Percentiles rank a stretch among this genome's conserved stretches.
Evolutionary conservation across 441 rosid genomes (phyloP).

Genomic region (Bocquillonia castaneifolia): DNA sequence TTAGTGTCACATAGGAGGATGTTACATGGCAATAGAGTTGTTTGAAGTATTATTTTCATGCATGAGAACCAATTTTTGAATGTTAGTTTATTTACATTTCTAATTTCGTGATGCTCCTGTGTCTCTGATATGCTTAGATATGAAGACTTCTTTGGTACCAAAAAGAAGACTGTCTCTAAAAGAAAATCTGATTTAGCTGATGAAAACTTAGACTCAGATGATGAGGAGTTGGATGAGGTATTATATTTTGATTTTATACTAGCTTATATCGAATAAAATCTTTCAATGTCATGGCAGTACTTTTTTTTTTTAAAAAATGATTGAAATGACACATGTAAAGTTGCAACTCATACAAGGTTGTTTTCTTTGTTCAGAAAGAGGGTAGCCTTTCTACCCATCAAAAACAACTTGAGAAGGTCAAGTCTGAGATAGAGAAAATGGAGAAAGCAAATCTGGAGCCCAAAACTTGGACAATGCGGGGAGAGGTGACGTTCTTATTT

Average conservation of each 20-base stretch:
- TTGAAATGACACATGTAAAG: conserved; percentile 3
- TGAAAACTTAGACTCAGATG: conserved; percentile 38
- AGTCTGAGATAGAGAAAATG: conserved; percentile 67
- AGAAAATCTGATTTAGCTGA: conserved; percentile 27
- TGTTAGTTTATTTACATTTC: background rate
- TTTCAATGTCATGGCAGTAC: background rate
- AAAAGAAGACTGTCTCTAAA: conserved; percentile 36
- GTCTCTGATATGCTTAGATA: conserved; percentile 44
- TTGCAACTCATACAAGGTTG: conserved; percentile 3
- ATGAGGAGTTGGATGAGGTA: conserved; percentile 36
- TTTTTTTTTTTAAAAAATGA: background rate
- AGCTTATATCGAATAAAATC: background rate
- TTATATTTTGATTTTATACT: conserved; percentile 9
- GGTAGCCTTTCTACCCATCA: conserved; percentile 68
- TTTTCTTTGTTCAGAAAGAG: conserved; percentile 34
- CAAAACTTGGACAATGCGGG: conserved; percentile 90
- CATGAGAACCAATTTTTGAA: background rate
- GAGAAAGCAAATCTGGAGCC: conserved; percentile 83
- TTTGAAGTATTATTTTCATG: background rate
- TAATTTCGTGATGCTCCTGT: conserved; percentile 9
- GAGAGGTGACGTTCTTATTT: conserved; percentile 62
- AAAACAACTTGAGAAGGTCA: conserved; percentile 50
- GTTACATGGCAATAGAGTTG: background rate
- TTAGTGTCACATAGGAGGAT: no score
- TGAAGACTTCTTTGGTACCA: conserved; percentile 66